Conservation (phyloP, 2,329 filamentous ascomycete species). For the Epichloe elymi region DNA sequence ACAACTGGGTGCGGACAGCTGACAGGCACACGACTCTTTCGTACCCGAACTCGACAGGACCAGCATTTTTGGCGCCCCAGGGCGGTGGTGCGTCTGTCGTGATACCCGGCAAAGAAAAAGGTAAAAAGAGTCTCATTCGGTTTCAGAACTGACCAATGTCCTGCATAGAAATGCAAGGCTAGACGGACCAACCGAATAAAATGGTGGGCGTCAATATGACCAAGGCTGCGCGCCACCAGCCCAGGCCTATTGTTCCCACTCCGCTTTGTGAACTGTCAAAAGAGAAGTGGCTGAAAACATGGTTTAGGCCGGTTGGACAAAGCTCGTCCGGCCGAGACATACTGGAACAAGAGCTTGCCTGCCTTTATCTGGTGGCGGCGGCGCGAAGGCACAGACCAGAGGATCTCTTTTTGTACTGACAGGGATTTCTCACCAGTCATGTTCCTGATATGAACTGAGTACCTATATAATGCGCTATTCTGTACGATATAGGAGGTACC, state of each 20-base stretch:
- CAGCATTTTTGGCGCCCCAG: too few species aligned
- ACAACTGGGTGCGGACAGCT: too few species aligned
- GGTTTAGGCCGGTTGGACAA: background rate
- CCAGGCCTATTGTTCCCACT: conserved; percentile 2
- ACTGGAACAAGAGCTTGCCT: background rate
- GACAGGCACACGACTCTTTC: too few species aligned
- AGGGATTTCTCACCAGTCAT: too few species aligned
- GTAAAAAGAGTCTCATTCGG: background rate
- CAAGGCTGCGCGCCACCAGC: background rate
- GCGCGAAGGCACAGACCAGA: background rate
- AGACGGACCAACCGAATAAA: background rate
- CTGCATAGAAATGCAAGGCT: background rate
- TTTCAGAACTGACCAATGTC: conserved; percentile 5
- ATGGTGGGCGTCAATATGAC: background rate
- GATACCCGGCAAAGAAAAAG: too few species aligned
- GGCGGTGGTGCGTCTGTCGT: too few species aligned
- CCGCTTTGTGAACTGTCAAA: background rate
- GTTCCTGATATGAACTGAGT: too few species aligned
- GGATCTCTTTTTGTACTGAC: background rate
- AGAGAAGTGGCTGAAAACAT: background rate
- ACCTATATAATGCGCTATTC: too few species aligned
- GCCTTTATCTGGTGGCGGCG: background rate
- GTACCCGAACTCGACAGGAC: too few species aligned
- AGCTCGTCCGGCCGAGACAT: background rate
- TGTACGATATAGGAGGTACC: too few species aligned